Evolutionary conservation across 306 rosid genomes (phyloP).

Genomic region (Prunus dulcis): DNA sequence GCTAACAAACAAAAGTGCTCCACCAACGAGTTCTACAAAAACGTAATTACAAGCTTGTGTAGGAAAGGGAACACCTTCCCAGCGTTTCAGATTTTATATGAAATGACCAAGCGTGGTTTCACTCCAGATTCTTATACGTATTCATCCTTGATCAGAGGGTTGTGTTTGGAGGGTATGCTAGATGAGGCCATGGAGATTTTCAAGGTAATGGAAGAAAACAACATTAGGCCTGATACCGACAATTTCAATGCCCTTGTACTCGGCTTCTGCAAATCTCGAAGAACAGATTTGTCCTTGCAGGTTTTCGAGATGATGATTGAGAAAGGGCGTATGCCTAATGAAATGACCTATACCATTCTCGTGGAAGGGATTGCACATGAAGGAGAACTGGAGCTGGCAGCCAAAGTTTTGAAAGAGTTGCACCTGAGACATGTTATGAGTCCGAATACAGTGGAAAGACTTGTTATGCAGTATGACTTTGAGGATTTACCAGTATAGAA

Average conservation of each 20-base stretch:
- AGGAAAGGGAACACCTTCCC: constrained; percentile 82
- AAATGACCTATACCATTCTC: constrained; percentile 68
- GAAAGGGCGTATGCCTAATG: constrained; percentile 69
- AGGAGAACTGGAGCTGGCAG: constrained; percentile 61
- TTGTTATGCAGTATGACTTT: constrained; percentile 65
- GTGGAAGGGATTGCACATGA: constrained; percentile 83
- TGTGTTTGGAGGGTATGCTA: constrained; percentile 90
- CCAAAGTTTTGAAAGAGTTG: constrained; percentile 57
- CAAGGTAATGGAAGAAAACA: constrained; percentile 66
- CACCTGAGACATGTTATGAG: constrained; percentile 48
- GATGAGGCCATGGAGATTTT: constrained; percentile 74
- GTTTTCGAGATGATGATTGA: constrained; percentile 61
- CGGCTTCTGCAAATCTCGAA: constrained; percentile 69
- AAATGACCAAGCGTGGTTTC: constrained; percentile 75
- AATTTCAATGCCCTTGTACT: constrained; percentile 78
- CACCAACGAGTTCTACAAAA: constrained; percentile 55
- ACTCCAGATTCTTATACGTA: constrained; percentile 76
- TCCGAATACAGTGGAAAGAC: constrained; percentile 65
- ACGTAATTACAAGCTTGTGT: constrained; percentile 65
- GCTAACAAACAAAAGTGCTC: constrained; percentile 49
- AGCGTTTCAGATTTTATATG: constrained; percentile 80
- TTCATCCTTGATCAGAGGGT: constrained; percentile 80
- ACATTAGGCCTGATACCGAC: constrained; percentile 49
- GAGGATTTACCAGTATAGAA: constrained; percentile 40
- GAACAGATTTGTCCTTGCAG: constrained; percentile 59